Base-by-base conservation (phyloP, 2,329 filamentous ascomycete genomes). In the Emydomyces testavorans region DNA sequence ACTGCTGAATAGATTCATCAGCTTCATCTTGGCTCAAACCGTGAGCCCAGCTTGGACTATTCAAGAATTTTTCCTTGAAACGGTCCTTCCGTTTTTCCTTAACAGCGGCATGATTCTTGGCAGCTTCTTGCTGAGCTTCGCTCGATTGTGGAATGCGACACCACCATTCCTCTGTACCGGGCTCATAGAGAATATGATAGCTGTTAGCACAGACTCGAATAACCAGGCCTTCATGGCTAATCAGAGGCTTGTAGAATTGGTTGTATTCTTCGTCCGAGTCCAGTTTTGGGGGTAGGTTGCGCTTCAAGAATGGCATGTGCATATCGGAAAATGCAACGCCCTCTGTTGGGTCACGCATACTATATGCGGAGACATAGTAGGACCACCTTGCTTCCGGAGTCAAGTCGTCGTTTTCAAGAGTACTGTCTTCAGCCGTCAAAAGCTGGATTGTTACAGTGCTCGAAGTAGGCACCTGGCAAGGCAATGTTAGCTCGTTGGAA, bases 341-440 rank as follows among this genome's bases (percentile, higher is more conserved):
- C 65, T 92, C 85, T 0, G 92, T 98, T 1, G 86, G 85, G 60
- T 94, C 87, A 20, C 89, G 77, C 53, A 87, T 85, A 56, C 87
- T 85, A 65, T 85, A 96, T 0, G 89, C 88, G 15, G 90, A 89
- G 49, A 94, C 86, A 63, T 98, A 98, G 69, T 93, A 94, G 58
- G 90, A 85, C 92, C 92, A 98, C 32, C 80, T 71, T 53, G 75
- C 74, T 54, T 79, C 74, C 3, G 71, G 66, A 45, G 72, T 75
- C 20, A 80, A 76, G 53, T 87, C 81, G 49, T 82, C 82, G 43
- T 81, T 78, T 60, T 92, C 83, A 71, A 94, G 73, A 0, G 78
- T 80, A 1, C 73, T 82, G 56, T 94, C 87, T 55, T 94, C 86
- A 60, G 83, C 82, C 57, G 92, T 88, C 63, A 94, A 87, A 0